A percentile compares a stretch with the other conserved stretches of the same genome.
Conservation (phyloP, 169 alveolate genomes). For the Eimeria necatrix region DNA sequence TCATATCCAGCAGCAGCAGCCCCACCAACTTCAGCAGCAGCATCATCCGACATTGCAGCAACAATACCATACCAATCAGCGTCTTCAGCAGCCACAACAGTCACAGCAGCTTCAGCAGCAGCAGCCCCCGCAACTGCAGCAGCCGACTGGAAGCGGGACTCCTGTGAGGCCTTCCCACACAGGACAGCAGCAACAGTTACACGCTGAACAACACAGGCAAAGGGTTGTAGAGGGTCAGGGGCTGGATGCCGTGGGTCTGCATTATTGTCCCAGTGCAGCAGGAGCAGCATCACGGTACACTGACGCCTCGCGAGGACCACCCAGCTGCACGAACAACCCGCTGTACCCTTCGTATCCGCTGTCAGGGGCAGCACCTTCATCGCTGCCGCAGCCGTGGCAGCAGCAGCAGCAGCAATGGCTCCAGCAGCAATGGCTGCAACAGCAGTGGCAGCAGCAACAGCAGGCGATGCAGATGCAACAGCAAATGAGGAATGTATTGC, state of each 20-base stretch:
- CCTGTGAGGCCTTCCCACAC: not conserved
- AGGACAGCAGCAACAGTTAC: conserved; percentile 9
- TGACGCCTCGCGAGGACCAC: conserved; percentile 39
- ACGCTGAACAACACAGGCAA: conserved; percentile 8
- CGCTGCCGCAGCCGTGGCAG: conserved; percentile 56
- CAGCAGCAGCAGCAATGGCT: conserved; percentile 57
- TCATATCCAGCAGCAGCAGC: conserved; percentile 42
- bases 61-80: not conserved
- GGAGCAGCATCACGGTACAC: conserved; percentile 3
- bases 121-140: conserved; percentile 1
- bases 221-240: not conserved
- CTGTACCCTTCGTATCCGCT: conserved; percentile 54
- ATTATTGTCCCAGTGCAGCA: not conserved
- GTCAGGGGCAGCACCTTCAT: not conserved
- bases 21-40: conserved; percentile 29
- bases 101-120: conserved; percentile 14
- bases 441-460: conserved; percentile 49
- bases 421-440: conserved; percentile 33
- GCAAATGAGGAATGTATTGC: conserved; percentile 16
- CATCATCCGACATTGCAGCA: not conserved
- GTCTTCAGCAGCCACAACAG: conserved; percentile 22
- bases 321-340: conserved; percentile 17
- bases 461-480: conserved; percentile 63
- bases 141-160: not conserved
- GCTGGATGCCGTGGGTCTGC: conserved; percentile 9